These are phyloP conservation scores for Parachaetomium inaequale DNA, from an alignment of 495 filamentous ascomycete genomes.

Conservation along the genomic window DNA sequence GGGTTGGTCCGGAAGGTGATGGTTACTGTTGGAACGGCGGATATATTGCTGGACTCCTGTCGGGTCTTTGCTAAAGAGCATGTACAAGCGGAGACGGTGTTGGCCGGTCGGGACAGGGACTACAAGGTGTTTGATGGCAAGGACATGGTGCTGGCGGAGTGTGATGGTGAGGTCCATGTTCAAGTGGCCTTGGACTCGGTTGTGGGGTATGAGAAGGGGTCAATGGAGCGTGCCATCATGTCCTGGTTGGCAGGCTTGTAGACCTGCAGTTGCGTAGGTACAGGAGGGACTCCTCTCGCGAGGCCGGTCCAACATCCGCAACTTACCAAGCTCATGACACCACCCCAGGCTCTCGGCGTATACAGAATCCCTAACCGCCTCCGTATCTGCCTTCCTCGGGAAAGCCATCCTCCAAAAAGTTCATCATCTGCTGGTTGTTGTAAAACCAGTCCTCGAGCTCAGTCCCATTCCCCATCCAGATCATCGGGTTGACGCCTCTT, in stretches of 20 bases:
- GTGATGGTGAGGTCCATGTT: slow-evolving; percentile 24
- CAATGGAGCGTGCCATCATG: slow-evolving; percentile 1
- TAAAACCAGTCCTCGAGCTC: slow-evolving; percentile 65
- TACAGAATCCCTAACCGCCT: neutral
- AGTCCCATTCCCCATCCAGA: slow-evolving; percentile 34
- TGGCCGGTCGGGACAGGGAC: neutral
- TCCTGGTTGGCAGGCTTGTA: slow-evolving; percentile 14
- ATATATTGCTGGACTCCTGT: slow-evolving; percentile 23
- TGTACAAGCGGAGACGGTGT: slow-evolving; percentile 9
- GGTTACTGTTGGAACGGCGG: slow-evolving; percentile 19
- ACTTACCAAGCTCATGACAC: too few relatives aligned
- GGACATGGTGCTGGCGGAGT: slow-evolving; percentile 19
- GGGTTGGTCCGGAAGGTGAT: slow-evolving; percentile 19
- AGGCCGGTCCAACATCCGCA: too few relatives aligned
- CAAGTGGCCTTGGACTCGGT: slow-evolving; percentile 21
- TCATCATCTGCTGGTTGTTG: slow-evolving; percentile 61
- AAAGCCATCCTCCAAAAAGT: slow-evolving; percentile 55
- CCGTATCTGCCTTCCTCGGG: neutral
- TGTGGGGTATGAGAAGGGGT: slow-evolving; percentile 19
- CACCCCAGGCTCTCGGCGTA: too few relatives aligned
- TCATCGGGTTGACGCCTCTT: slow-evolving; percentile 24
- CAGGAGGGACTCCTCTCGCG: too few relatives aligned
- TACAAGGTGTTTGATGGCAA: neutral
- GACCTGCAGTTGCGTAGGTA: neutral
- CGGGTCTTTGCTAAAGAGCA: slow-evolving; percentile 13